A percentile compares a stretch with the other conserved stretches of the same genome.
These are phyloP conservation scores for Teratosphaeria viscida DNA, from an alignment of 2,329 filamentous ascomycete genomes.

Conservation along the genomic window DNA sequence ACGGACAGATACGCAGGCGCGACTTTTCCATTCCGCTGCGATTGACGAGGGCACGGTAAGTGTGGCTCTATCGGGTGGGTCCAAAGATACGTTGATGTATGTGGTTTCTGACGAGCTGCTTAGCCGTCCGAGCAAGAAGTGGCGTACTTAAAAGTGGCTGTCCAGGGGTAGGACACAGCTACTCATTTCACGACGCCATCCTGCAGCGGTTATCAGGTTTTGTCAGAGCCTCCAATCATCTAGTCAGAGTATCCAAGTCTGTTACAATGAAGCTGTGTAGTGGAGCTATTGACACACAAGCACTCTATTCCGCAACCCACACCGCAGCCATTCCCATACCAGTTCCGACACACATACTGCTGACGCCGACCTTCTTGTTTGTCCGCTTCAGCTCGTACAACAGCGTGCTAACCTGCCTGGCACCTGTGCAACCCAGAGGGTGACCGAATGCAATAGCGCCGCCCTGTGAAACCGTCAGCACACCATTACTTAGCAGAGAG, in stretches of 20 bases:
- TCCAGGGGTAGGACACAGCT: neutral
- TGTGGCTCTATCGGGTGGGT: neutral
- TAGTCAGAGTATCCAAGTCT: neutral
- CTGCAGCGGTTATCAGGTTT: neutral
- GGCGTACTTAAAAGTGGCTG: neutral
- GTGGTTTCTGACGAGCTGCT: neutral
- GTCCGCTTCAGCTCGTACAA: conserved; percentile 81
- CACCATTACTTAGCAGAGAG: conserved; percentile 42
- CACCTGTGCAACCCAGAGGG: conserved; percentile 87
- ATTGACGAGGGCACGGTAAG: conserved; percentile 3
- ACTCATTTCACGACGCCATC: no score
- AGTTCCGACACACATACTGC: conserved; percentile 92
- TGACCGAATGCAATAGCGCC: conserved; percentile 43
- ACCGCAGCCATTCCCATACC: conserved; percentile 97
- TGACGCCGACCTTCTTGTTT: conserved; percentile 76
- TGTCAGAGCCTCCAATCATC: neutral
- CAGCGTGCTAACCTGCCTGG: conserved; percentile 84
- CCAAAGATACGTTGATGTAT: neutral
- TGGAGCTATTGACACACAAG: neutral
- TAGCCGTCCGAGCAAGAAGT: neutral
- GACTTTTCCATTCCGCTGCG: conserved; percentile 14
- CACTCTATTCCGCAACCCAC: conserved; percentile 76
- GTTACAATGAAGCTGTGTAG: neutral
- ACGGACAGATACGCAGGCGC: conserved; percentile 5
- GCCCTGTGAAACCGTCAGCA: conserved; percentile 3